phyloP scores from a whole-genome alignment of 1,139 yeast species.

The Arxiozyma slooffiae region DNA sequence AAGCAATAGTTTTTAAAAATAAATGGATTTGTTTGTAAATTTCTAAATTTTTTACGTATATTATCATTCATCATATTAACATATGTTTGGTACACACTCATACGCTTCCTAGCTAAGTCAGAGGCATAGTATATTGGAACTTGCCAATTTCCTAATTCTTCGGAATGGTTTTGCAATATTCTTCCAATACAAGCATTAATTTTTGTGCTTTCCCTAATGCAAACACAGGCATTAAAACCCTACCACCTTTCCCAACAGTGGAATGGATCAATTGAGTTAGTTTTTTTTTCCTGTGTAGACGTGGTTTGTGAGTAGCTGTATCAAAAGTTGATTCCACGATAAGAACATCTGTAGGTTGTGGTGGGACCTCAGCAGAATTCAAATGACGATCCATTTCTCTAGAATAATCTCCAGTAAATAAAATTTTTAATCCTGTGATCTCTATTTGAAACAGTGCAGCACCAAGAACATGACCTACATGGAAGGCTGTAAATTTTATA shows the following conservation, averaged over 20 bases:
- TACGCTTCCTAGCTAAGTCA: conserved; percentile 85
- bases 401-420: conserved; percentile 94
- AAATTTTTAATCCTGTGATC: conserved; percentile 78
- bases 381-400: conserved; percentile 92
- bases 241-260: conserved; percentile 79
- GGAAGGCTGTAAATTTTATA: conserved; percentile 90
- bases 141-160: conserved; percentile 63
- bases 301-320: conserved; percentile 91
- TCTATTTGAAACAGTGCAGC: conserved; percentile 97
- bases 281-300: conserved; percentile 73
- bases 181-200: conserved; percentile 76
- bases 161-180: conserved; percentile 79
- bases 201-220: conserved; percentile 97
- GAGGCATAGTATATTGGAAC: conserved; percentile 78
- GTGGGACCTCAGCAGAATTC: conserved; percentile 92
- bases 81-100: conserved; percentile 95
- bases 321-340: conserved; percentile 96
- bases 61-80: conserved; percentile 95
- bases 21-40: conserved; percentile 74
- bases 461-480: conserved; percentile 97
- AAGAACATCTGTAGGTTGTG: conserved; percentile 75
- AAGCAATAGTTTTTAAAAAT: conserved; percentile 77
- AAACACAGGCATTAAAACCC: conserved; percentile 87
- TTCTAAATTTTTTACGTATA: conserved; percentile 69
- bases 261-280: conserved; percentile 75